Base-by-base conservation (phyloP, 768 basidiomycete species). In the Russula sp. region DNA sequence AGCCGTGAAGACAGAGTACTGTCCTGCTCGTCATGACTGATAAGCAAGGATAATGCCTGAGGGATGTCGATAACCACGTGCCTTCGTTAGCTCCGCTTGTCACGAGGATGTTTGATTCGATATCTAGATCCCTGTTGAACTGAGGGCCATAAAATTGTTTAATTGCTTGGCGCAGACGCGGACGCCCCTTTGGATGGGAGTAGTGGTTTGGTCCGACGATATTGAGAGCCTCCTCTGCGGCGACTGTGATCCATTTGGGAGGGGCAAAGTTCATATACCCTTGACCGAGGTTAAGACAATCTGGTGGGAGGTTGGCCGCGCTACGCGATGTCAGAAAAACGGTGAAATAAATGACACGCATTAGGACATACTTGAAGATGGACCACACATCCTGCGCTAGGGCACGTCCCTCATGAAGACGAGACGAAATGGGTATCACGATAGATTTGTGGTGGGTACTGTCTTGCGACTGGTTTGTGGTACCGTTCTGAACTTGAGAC, bases 21-120 rank as follows among this genome's bases (percentile, higher is more conserved):
- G 90, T 31, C 96, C 95, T 94, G 73, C 31, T 6, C 11, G 32
- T 27, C 7, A 47, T 20, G 34, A 63, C 55, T 3, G 14, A 49
- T 68, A 57, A 69, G 58, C 55, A 52, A 14, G 47, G 48, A 27
- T 57, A 31, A 64, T 27, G 9, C 53, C 32, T 11, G 27, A 27
- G 18, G 18, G 18, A n/a, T 39, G 44, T 58, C 42, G 18, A 66
- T 31, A 53, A 16, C 18, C 50, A 32, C 73, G 62, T 67, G 89
- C 95, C 96, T 83, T 96, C 92, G 73, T 98, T 98, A 8, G 96
- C 96, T 39, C 97, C 97, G 68, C 95, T 96, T 2, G 95, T 94
- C 50, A 98, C 89, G 20, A 95, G 78, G 48, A 99, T 94, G 73
- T 98, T 94, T 1, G 83, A 80, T 66, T 97, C 92, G 27, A 88